phyloP scores from a whole-genome alignment of 2,329 filamentous ascomycete species.

The Pseudocercospora vitis region DNA sequence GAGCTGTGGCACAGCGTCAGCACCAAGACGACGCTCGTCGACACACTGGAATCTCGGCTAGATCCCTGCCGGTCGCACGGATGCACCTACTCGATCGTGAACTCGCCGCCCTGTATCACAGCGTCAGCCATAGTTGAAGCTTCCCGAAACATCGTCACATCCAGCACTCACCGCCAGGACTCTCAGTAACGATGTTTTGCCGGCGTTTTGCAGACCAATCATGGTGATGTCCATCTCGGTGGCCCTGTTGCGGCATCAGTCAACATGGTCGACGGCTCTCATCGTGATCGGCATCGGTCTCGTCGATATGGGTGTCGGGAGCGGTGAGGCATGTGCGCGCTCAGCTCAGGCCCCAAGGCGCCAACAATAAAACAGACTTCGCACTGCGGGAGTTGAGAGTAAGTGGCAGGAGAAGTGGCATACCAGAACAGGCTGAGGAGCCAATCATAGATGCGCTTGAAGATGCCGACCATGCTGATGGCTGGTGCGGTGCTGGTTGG shows the following conservation, averaged over 20 bases:
- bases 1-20: conserved; percentile 64
- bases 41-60: conserved; percentile 24
- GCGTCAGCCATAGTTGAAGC: conserved; percentile 39
- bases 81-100: conserved; percentile 82
- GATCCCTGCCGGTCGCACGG: conserved; percentile 42
- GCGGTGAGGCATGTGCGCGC: conserved; percentile 15
- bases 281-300: conserved; percentile 15
- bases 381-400: not conserved
- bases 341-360: conserved; percentile 27
- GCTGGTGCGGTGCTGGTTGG: conserved; percentile 32
- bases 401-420: conserved; percentile 42
- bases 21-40: conserved; percentile 16
- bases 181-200: conserved; percentile 91
- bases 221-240: conserved; percentile 99
- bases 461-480: conserved; percentile 76
- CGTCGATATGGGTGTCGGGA: conserved; percentile 5
- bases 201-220: conserved; percentile 96
- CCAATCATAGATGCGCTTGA: conserved; percentile 97
- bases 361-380: conserved; percentile 10
- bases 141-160: conserved; percentile 16
- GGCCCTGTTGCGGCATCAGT: conserved; percentile 62
- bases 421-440: conserved; percentile 96
- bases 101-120: conserved; percentile 79
- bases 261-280: conserved; percentile 14
- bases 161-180: conserved; percentile 79